A percentile compares a stretch with the other conserved stretches of the same genome.
Conservation (phyloP, 2,329 filamentous ascomycete genomes). For the Neofusicoccum sp. region DNA sequence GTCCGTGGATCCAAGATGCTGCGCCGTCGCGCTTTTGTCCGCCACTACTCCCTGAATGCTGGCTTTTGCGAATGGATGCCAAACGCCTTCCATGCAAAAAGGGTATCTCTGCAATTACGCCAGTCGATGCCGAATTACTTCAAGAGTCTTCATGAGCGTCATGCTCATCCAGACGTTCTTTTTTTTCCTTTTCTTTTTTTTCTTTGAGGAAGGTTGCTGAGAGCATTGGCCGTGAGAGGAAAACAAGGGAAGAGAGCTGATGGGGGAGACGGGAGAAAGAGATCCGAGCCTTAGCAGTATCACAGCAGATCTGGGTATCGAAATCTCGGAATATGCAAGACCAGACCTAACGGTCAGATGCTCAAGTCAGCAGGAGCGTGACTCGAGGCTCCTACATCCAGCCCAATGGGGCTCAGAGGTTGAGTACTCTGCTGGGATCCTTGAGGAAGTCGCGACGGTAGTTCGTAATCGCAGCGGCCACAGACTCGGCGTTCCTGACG, state of each 20-base stretch:
- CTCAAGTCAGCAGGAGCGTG: neutral
- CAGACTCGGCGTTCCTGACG: conserved; percentile 41
- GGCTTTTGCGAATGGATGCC: conserved; percentile 7
- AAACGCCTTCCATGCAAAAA: conserved; percentile 19
- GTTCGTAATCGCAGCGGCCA: conserved; percentile 42
- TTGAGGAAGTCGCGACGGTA: conserved; percentile 45
- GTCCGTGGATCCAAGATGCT: neutral
- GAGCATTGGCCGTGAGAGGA: neutral
- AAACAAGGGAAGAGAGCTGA: neutral
- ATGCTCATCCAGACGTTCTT: neutral
- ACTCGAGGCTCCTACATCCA: neutral
- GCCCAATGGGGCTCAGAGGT: conserved; percentile 26
- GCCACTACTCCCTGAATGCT: conserved; percentile 11
- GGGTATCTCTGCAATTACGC: conserved; percentile 22
- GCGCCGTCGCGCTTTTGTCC: conserved; percentile 8
- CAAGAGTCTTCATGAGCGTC: neutral
- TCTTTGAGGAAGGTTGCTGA: neutral
- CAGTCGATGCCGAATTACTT: conserved; percentile 11
- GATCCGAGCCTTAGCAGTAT: conserved; percentile 11
- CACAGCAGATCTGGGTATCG: conserved; percentile 15
- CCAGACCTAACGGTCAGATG: neutral
- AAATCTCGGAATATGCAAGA: neutral
- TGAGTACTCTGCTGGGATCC: conserved; percentile 43
- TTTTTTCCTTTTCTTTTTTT: neutral
- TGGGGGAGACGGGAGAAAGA: neutral